Evolutionary conservation across 306 rosid species (phyloP), one percentile per base, ranked within the genome.

Genomic region (Abrus pulchellus): DNA sequence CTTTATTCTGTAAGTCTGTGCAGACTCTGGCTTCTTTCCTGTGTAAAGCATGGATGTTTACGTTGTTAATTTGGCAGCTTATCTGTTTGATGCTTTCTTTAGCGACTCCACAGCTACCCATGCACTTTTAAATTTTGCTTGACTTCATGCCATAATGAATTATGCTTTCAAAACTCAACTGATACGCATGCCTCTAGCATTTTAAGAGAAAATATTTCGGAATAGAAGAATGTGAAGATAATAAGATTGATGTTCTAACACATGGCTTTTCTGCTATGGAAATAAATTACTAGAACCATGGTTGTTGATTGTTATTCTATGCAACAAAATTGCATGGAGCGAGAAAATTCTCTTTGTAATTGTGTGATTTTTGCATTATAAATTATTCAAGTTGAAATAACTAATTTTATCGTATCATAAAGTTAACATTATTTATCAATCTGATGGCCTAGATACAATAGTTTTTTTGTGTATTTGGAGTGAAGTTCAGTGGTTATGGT

Each of bases 1-100:
- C 93, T 93, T 6, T 93, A 93, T 87, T 91, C 97, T 76, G 98
- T 93, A 81, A 88, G 97, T 88, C 59, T 79, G 54, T 45, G 48
- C 10, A 41, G 67, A 56, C 41, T 8, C 1, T 60, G 44, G 45
- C 50, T 64, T 44, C 20, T 59, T 79, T 79, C 13, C 9, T 9
- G 1, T 30, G 27, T 64, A 14, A 47, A 54, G 33, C 63, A 30
- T 20, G 65, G 75, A 20, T 63, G 79, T 64, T 83, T 55, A 20
- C 10, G 55, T 36, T 72, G 55, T 72, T 83, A 61, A 33, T 54
- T 54, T 62, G 41, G 76, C 64, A 72, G 34, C 53, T 54, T 52
- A 43, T 79, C 55, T 76, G 56, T 40, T 82, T 9, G 74, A 68
- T 67, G 40, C 38, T 48, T 33, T 55, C 13, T 44, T 59, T 68